Evolutionary conservation across 2,329 filamentous ascomycete genomes (phyloP).

Genomic region (Fusarium succisae): DNA sequence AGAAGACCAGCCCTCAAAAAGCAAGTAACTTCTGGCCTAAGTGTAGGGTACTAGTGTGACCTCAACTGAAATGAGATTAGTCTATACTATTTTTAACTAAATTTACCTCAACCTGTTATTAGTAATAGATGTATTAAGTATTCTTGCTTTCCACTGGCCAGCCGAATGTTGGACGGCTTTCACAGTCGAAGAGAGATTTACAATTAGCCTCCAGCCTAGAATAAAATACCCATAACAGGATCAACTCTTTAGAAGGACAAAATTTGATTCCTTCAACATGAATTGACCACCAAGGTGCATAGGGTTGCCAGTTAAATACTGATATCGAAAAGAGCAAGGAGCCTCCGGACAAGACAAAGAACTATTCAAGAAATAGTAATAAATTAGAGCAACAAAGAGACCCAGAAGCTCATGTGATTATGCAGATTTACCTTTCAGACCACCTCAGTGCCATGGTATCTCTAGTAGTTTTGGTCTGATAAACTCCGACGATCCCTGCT

Average conservation of each 20-base stretch:
- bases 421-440: background rate
- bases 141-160: background rate
- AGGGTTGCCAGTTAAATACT: background rate
- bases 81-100: background rate
- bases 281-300: background rate
- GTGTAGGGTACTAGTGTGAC: too few relatives aligned
- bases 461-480: too few relatives aligned
- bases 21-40: background rate
- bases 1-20: background rate
- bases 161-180: background rate
- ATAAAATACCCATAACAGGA: rapidly evolving
- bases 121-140: too few relatives aligned
- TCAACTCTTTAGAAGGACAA: background rate
- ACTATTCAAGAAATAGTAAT: background rate
- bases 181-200: background rate
- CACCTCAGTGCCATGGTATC: background rate
- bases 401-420: background rate
- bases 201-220: rapidly evolving
- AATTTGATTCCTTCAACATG: background rate
- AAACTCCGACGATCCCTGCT: rapidly evolving
- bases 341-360: too few relatives aligned
- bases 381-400: background rate
- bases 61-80: background rate
- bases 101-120: background rate
- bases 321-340: background rate